These are phyloP conservation scores for Leptographium procerum DNA, from an alignment of 2,329 filamentous ascomycete genomes.

Conservation along the genomic window DNA sequence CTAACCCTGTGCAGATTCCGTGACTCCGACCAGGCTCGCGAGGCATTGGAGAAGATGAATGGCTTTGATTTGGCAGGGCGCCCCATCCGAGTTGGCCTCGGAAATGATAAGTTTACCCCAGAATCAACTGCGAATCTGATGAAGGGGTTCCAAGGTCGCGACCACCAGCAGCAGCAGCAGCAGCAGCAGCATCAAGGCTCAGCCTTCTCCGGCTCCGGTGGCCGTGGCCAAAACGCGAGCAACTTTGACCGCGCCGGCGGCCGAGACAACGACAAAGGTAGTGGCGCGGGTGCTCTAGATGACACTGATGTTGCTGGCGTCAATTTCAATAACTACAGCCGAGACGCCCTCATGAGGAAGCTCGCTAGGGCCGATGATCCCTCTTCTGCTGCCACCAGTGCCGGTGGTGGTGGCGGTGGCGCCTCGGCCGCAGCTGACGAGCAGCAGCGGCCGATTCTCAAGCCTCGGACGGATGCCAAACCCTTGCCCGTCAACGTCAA, in stretches of 20 bases:
- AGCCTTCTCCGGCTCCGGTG: slow-evolving; percentile 80
- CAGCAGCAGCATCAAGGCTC: slow-evolving; percentile 67
- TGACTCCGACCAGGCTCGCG: slow-evolving; percentile 80
- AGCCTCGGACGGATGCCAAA: slow-evolving; percentile 69
- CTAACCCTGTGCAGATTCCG: slow-evolving; percentile 52
- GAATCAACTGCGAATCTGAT: slow-evolving; percentile 89
- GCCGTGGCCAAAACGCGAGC: slow-evolving; percentile 44
- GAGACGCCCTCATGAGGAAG: slow-evolving; percentile 97
- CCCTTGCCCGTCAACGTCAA: slow-evolving; percentile 58
- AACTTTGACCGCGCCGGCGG: slow-evolving; percentile 86
- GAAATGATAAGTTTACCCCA: slow-evolving; percentile 99
- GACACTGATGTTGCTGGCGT: slow-evolving; percentile 96
- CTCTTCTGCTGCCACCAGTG: slow-evolving; percentile 21
- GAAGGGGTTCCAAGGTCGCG: slow-evolving; percentile 80
- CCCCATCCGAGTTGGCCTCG: slow-evolving; percentile 94
- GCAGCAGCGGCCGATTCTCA: slow-evolving; percentile 60
- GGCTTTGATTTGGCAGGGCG: slow-evolving; percentile 96
- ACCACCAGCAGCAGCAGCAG: slow-evolving; percentile 46
- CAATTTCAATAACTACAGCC: slow-evolving; percentile 99
- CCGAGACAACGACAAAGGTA: slow-evolving; percentile 79
- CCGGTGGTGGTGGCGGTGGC: not conserved
- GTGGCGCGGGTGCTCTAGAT: slow-evolving; percentile 87
- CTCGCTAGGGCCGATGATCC: slow-evolving; percentile 85
- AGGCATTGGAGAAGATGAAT: slow-evolving; percentile 98
- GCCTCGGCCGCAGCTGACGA: slow-evolving; percentile 25